Conservation (phyloP, 2,329 filamentous ascomycete genomes). For the Neopestalotiopsis sp. region DNA sequence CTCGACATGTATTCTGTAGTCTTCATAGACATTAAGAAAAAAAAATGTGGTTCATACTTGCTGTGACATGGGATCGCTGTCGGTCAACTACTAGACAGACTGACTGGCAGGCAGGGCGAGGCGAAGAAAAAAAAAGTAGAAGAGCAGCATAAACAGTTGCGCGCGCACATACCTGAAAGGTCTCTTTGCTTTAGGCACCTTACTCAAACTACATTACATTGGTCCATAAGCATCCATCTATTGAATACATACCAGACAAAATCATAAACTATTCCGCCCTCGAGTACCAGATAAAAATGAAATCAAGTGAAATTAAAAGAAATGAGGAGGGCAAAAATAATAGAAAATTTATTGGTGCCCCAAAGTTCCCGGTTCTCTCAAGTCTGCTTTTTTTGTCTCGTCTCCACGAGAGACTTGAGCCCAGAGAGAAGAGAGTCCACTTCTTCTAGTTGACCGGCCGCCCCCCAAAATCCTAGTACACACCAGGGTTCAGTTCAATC, state of each 20-base stretch:
- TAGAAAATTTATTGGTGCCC: not conserved
- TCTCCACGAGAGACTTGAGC: not conserved
- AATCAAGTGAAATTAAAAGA: not conserved
- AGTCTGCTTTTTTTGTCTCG: not conserved
- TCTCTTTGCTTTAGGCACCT: not conserved
- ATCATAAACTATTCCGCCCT: not conserved
- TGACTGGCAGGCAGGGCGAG: not conserved
- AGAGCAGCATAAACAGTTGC: not conserved
- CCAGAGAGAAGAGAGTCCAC: not conserved
- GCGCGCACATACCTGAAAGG: not conserved
- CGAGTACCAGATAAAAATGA: not conserved
- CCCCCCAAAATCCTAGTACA: conserved; percentile 2
- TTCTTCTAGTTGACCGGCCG: conserved; percentile 1
- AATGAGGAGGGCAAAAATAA: not conserved
- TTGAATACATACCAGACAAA: not conserved
- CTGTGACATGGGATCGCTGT: not conserved
- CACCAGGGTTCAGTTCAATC: conserved; percentile 16
- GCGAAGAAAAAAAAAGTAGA: not conserved
- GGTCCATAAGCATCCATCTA: not conserved
- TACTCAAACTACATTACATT: not conserved
- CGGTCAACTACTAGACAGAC: not conserved
- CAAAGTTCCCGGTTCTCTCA: not conserved
- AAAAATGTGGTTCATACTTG: not conserved
- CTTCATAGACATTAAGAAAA: too few species aligned
- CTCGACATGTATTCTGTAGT: too few species aligned